Conservation (phyloP, 345 rosid genomes). For the Syzygium grande region DNA sequence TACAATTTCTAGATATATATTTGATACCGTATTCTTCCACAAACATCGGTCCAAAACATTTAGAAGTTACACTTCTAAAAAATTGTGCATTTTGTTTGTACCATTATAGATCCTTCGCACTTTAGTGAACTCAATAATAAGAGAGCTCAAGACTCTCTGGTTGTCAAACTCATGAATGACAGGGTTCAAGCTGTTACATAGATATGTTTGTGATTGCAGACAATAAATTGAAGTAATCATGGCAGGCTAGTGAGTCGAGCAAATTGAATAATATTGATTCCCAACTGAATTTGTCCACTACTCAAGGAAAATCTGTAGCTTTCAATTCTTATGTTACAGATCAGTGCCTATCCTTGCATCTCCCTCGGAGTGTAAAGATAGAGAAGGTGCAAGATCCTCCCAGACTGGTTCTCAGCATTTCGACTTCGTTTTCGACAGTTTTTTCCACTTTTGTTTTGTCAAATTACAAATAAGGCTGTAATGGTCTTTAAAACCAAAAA, state of each 20-base stretch:
- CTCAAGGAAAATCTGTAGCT: neutral
- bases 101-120: neutral
- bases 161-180: neutral
- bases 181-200: neutral
- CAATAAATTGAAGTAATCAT: neutral
- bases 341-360: neutral
- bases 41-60: neutral
- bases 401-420: neutral
- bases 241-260: neutral
- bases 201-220: neutral
- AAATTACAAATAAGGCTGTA: neutral
- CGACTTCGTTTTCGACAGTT: neutral
- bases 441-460: neutral
- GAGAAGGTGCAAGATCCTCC: neutral
- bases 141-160: neutral
- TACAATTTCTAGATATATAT: neutral
- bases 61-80: neutral
- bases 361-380: neutral
- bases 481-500: too few relatives aligned
- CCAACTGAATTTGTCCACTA: neutral
- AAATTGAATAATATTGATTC: neutral
- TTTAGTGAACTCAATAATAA: neutral
- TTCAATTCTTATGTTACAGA: neutral
- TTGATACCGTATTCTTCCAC: neutral
- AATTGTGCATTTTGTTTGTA: neutral